phyloP scores from a whole-genome alignment of 768 basidiomycete species.

The Artomyces pyxidatus region DNA sequence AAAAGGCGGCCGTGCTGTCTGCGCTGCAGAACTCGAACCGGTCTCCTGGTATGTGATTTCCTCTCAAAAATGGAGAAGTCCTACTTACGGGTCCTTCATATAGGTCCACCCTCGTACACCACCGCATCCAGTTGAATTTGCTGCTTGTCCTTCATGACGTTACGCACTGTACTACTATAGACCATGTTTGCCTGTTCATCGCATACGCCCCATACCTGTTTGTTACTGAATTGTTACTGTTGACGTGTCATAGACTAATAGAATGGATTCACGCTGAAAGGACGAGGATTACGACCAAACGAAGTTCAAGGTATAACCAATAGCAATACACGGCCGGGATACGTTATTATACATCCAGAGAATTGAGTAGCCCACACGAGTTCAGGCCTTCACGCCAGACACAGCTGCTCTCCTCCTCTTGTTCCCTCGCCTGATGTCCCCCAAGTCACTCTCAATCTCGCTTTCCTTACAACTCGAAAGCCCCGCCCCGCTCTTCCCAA shows the following conservation, averaged over 20 bases:
- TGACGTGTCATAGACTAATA: neutral
- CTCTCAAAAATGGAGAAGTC: neutral
- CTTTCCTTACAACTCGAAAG: slow-evolving; percentile 52
- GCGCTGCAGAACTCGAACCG: slow-evolving; percentile 53
- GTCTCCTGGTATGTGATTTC: slow-evolving; percentile 44
- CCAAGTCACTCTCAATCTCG: slow-evolving; percentile 70
- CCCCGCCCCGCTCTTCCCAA: slow-evolving; percentile 64
- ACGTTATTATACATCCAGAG: too few relatives aligned
- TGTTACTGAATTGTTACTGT: neutral
- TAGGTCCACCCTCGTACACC: slow-evolving; percentile 35
- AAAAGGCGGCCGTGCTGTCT: slow-evolving; percentile 50
- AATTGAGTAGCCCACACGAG: too few relatives aligned
- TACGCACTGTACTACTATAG: slow-evolving; percentile 6
- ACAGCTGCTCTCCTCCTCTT: slow-evolving; percentile 46
- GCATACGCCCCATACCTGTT: too few relatives aligned
- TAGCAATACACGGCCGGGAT: neutral
- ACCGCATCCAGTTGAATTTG: slow-evolving; percentile 4
- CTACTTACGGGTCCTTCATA: slow-evolving; percentile 8
- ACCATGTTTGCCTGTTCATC: slow-evolving; percentile 2
- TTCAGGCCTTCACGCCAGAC: slow-evolving; percentile 17
- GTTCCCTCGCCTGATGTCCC: slow-evolving; percentile 69
- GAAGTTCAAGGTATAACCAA: neutral
- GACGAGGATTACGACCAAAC: too few relatives aligned
- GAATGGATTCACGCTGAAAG: too few relatives aligned
- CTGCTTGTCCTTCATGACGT: neutral